Base-by-base conservation (phyloP, 768 basidiomycete species). In the Termitomyces sp. region DNA sequence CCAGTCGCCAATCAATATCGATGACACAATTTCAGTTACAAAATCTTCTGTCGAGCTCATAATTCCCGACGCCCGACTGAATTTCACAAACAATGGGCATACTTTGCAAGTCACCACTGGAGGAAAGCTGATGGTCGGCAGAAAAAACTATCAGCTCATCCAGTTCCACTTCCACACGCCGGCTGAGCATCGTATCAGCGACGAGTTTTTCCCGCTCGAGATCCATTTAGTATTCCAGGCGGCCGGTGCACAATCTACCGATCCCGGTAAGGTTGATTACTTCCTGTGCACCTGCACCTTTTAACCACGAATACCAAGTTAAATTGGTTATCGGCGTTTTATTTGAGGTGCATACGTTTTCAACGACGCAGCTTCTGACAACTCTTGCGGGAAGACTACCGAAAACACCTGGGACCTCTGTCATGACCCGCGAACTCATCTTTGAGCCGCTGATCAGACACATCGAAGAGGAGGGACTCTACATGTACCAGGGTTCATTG, bases 161-260 rank as follows among this genome's bases (percentile, higher is more conserved):
- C 62, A 63, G 20, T 61, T 64, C 50, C 63, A 64, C 26, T 64
- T 64, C 43, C 63, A 64, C 41, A 57, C 63, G 8, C 63, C 63
- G 4, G 54, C 57, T 20, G 60, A 64, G 40, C 63, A 64, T 36
- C 57, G 20, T 3, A 47, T 64, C 32, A 28, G 54, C 3, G 26
- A 48, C 3, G 57, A 56, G n/a, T 64, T 56, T 36, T 61, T 36
- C 41, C 54, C 63, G 8, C 36, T 64, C 8, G 60, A 64, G 44
- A 56, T 64, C 44, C 63, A 64, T 50, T 35, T 64, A 8, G 63
- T 63, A n/a, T 54, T 61, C 55, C 36, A 50, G 28, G 46, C 36
- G 0, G 49, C 56, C 33, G 55, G 56, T 57, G 48, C 56, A 32
- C 38, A 14, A 8, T 16, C 35, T 41, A 30, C 33, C n/a, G 48